Conservation (phyloP, 805 yeast genomes). For the Maudiozyma saulgeensis region DNA sequence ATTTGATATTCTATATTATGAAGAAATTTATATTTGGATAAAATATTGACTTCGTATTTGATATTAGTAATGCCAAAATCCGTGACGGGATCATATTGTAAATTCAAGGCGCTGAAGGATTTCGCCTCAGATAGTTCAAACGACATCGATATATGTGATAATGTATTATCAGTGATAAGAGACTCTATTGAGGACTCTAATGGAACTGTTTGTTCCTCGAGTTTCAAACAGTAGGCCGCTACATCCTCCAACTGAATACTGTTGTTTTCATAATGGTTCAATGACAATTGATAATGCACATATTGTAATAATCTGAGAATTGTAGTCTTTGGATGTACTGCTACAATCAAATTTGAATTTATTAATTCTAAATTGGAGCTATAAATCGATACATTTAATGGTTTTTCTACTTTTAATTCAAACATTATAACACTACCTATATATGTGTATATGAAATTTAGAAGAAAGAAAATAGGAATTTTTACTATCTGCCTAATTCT, state of each 20-base stretch:
- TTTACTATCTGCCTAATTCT: too few species aligned
- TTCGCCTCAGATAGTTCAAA: background rate
- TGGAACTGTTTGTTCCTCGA: background rate
- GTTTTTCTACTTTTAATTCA: conserved; percentile 4
- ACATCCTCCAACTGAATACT: background rate
- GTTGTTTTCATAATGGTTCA: background rate
- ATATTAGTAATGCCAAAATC: conserved; percentile 13
- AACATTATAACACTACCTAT: background rate
- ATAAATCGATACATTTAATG: conserved; percentile 16
- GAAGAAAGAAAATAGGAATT: too few species aligned
- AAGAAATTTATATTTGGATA: conserved; percentile 13
- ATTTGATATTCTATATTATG: conserved; percentile 2
- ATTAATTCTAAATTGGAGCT: conserved; percentile 1
- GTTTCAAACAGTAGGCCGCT: background rate
- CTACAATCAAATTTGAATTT: conserved; percentile 11
- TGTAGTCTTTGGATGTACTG: conserved; percentile 19
- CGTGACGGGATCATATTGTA: conserved; percentile 10
- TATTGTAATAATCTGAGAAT: conserved; percentile 22
- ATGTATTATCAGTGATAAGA: background rate
- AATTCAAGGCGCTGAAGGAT: conserved; percentile 3
- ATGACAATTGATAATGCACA: conserved; percentile 11
- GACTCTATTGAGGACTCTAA: background rate
- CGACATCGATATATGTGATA: background rate
- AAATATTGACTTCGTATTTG: conserved; percentile 15
- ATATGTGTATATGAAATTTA: too few species aligned